phyloP scores from a whole-genome alignment of 164 flowering plant species.

The Liriodendron chinense region DNA sequence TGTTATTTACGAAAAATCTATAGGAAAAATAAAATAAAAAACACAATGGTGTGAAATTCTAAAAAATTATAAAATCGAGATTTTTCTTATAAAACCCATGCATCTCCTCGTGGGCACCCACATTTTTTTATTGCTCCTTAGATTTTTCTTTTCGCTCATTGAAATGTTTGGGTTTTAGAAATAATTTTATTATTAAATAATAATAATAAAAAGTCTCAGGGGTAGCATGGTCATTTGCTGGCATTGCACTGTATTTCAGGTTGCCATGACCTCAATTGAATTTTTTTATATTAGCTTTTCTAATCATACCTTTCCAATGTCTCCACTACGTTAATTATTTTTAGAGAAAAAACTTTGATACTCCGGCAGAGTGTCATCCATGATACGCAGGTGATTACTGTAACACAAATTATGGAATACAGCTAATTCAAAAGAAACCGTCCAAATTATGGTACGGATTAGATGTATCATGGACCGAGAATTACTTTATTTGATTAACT shows the following conservation, averaged over 20 bases:
- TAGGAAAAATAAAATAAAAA: background rate
- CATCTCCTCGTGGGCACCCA: conserved; percentile 15
- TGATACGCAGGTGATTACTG: too few relatives aligned
- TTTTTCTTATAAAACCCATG: conserved; percentile 14
- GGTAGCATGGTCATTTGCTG: conserved; percentile 1
- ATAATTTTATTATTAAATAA: background rate
- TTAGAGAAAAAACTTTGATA: too few relatives aligned
- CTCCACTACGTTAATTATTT: background rate
- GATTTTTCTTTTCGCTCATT: background rate
- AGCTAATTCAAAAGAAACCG: too few relatives aligned
- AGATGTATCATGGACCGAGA: too few relatives aligned
- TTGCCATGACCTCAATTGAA: background rate
- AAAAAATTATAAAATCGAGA: background rate
- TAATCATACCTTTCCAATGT: conserved; percentile 1
- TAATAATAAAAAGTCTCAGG: background rate
- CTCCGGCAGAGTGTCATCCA: too few relatives aligned
- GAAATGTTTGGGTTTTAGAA: background rate
- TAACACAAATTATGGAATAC: too few relatives aligned
- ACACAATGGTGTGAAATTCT: background rate
- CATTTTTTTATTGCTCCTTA: conserved; percentile 9
- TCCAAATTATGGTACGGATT: too few relatives aligned
- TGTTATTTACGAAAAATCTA: too few relatives aligned
- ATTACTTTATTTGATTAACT: too few relatives aligned
- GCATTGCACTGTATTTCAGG: background rate
- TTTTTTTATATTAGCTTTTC: background rate